Evolutionary conservation across 192 early-diverging fungal genomes (phyloP), one percentile per base, ranked within the genome.

Genomic region (Lobosporangium transversale): DNA sequence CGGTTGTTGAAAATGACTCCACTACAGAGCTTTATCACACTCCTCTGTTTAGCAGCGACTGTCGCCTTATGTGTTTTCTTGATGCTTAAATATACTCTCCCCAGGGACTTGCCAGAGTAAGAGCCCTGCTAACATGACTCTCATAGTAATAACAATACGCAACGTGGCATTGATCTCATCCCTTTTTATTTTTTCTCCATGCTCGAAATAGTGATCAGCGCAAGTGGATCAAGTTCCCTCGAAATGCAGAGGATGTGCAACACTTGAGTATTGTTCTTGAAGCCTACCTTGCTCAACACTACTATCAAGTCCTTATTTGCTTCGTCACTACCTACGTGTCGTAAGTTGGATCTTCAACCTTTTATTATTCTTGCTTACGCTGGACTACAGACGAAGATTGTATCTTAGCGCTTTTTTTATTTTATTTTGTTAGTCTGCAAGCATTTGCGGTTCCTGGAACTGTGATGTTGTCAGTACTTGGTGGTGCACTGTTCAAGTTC

Each of bases 391-490:
- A n/a, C n/a, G n/a, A n/a, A n/a, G n/a, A n/a, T n/a, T n/a, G n/a
- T n/a, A n/a, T n/a, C n/a, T n/a, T n/a, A 21, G n/a, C 45, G 4
- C 17, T 21, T 47, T 10, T 20, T n/a, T 47, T 47, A 29, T 51
- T 24, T 6, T 50, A 26, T 50, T 24, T 50, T 50, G 23, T 20
- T 24, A 88, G 87, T 18, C 60, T 88, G n/a, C 87, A 88, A 40
- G 79, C 81, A 4, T 88, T 88, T 23, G 83, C 87, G 18, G 79
- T 88, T 47, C 87, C 87, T 36, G 87, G 87, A 43, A 79, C 83
- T 3, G 79, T 86, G 74, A 85, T 84, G 87, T 70, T 88, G 10
- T 84, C 80, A 29, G 79, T 88, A 12, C 76, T 88, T 24, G 85
- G 85, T 21, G 87, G 87, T 31, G 73, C 83, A 9, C 59, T 88